Conservation (phyloP, 257 asterid species). For the Nicotiana otophora region DNA sequence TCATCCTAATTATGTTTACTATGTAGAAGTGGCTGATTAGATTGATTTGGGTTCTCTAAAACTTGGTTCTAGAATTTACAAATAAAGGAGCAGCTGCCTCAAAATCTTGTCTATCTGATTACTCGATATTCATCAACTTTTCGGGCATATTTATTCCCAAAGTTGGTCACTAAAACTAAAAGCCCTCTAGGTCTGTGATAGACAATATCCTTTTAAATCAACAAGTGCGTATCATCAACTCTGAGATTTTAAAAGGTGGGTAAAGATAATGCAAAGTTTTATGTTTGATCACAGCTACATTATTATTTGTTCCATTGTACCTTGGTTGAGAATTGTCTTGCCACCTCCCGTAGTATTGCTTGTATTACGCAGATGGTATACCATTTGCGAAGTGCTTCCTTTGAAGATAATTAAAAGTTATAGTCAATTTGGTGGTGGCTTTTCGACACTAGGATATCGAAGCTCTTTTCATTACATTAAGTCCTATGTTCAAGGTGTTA, state of each 20-base stretch:
- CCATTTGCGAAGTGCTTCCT: not conserved
- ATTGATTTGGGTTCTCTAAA: not conserved
- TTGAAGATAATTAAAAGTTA: not conserved
- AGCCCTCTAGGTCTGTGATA: not conserved
- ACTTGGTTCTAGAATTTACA: not conserved
- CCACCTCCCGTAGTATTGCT: not conserved
- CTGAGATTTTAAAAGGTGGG: not conserved
- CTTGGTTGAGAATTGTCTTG: not conserved
- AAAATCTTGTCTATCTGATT: not conserved
- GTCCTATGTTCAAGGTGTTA: not conserved
- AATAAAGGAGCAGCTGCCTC: not conserved
- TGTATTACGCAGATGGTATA: not conserved
- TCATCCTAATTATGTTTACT: not conserved
- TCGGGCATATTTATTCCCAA: not conserved
- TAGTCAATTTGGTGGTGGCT: not conserved
- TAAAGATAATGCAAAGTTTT: not conserved
- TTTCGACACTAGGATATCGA: not conserved
- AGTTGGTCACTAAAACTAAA: not conserved
- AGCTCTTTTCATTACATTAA: not conserved
- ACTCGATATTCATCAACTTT: not conserved
- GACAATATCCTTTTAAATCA: conserved; percentile 1
- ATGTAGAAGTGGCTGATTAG: not conserved
- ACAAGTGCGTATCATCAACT: not conserved
- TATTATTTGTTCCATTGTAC: not conserved
- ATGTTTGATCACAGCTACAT: not conserved